Conservation (phyloP, 495 filamentous ascomycete genomes). For the Bryoglossum gracile region DNA sequence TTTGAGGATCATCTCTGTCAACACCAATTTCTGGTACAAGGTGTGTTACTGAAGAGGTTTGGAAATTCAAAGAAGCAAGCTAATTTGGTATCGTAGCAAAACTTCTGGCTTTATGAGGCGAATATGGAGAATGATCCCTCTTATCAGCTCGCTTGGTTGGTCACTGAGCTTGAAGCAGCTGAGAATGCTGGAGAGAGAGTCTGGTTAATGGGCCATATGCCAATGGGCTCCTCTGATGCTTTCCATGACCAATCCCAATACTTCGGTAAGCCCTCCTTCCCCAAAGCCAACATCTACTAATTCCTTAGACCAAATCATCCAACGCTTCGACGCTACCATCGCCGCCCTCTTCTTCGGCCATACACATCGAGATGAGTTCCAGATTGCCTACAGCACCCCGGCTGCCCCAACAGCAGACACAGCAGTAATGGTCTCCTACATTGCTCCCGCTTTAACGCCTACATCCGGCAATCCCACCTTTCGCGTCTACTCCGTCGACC, state of each 20-base stretch:
- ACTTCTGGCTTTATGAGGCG: conserved; percentile 45
- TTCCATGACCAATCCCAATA: conserved; percentile 47
- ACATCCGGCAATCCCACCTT: conserved; percentile 46
- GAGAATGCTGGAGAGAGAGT: conserved; percentile 43
- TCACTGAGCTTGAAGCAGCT: conserved; percentile 41
- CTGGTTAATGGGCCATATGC: conserved; percentile 48
- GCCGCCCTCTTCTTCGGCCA: conserved; percentile 48
- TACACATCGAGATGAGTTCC: conserved; percentile 49
- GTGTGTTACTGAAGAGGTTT: conserved; percentile 9
- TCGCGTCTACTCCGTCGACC: conserved; percentile 50
- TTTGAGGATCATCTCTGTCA: conserved; percentile 48
- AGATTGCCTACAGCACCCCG: conserved; percentile 45
- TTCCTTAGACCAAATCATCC: conserved; percentile 37
- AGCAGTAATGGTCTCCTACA: conserved; percentile 41
- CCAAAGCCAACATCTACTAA: too few species aligned
- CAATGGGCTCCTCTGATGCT: conserved; percentile 37
- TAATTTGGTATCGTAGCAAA: conserved; percentile 23
- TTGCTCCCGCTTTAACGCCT: conserved; percentile 47
- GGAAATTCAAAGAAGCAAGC: too few species aligned
- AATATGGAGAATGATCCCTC: conserved; percentile 43
- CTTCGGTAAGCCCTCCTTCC: conserved; percentile 30
- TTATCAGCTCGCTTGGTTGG: conserved; percentile 42
- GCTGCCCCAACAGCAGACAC: conserved; percentile 26
- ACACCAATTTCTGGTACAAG: conserved; percentile 50
- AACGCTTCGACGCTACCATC: conserved; percentile 45